phyloP scores from a whole-genome alignment of 257 asterid species.

The Petrea volubilis region DNA sequence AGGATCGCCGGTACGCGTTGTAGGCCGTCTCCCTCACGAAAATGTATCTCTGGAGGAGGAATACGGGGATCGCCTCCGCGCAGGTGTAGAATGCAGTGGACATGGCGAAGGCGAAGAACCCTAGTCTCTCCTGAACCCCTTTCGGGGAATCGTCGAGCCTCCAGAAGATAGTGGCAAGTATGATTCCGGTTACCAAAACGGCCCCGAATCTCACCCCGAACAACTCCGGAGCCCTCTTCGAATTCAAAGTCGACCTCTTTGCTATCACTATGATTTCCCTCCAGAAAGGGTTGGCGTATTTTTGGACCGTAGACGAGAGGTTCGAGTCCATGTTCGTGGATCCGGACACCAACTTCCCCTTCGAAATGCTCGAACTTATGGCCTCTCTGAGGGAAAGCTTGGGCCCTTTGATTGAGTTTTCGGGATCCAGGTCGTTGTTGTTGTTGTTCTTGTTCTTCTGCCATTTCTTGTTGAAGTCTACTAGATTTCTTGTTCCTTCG shows the following conservation, averaged over 20 bases:
- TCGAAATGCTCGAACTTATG: slow-evolving; percentile 52
- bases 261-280: slow-evolving; percentile 50
- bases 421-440: background rate
- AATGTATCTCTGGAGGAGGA: slow-evolving; percentile 53
- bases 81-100: slow-evolving; percentile 65
- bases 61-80: slow-evolving; percentile 58
- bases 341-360: slow-evolving; percentile 57
- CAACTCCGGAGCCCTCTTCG: slow-evolving; percentile 51
- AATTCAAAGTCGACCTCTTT: slow-evolving; percentile 44
- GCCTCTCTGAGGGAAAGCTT: slow-evolving; percentile 44
- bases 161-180: slow-evolving; percentile 58
- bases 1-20: slow-evolving; percentile 58
- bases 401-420: background rate
- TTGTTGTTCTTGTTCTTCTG: slow-evolving; percentile 23
- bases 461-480: slow-evolving; percentile 45
- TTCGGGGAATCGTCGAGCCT: slow-evolving; percentile 45
- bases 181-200: slow-evolving; percentile 45
- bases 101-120: slow-evolving; percentile 68
- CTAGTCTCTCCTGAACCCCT: slow-evolving; percentile 53
- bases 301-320: slow-evolving; percentile 36
- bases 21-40: slow-evolving; percentile 65
- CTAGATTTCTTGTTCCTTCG: slow-evolving; percentile 30
- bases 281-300: slow-evolving; percentile 53
- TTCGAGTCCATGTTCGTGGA: slow-evolving; percentile 23
- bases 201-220: slow-evolving; percentile 52